Evolutionary conservation across 2,329 filamentous ascomycete genomes (phyloP), one percentile per base, ranked within the genome.

Genomic region (Aureobasidium sp.): DNA sequence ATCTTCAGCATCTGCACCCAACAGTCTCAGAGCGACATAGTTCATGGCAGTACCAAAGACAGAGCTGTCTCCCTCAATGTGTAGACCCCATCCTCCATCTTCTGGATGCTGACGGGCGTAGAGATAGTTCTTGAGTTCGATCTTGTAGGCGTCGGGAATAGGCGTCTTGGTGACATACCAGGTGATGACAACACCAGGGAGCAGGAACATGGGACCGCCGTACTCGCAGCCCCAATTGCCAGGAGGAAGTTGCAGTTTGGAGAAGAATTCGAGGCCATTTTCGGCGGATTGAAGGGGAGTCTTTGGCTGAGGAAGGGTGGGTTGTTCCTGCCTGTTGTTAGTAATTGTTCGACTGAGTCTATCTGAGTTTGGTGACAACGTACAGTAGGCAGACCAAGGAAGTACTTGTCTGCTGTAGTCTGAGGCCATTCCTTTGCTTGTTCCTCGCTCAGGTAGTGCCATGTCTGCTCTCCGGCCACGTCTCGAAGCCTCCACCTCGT

Each of bases 191-290:
- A 96, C 73, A 48, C 93, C 90, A 0, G 93, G 91, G 1, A 97
- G 80, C 42, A 97, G 82, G 71, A 99, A 99, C 90, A 97, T 93
- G 4, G 94, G 94, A 0, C 94, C 94, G 60, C 94, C 94, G 77
- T 99, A 99, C 73, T 99, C 94, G 77, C 93, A 97, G 5, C 82
- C 94, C 94, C 94, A 99, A 71, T 97, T 90, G 5, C 94, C 94
- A 0, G 90, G 88, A 14, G 88, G 85, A 1, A 97, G 81, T 73
- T 99, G 94, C 29, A 97, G 83, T 65, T 93, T 84, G 62, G 92
- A 89, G 77, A 95, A 96, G 79, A 96, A 97, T 3, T 83, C 79
- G 59, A 97, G 81, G 41, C 88, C 91, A 76, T 99, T 99, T 63
- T 82, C 79, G 3, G 90, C 91, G 5, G 90, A 81, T 66, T 94